Evolutionary conservation across 2,329 filamentous ascomycete genomes (phyloP), one percentile per base, ranked within the genome.

Genomic region (Huntiella decipiens): DNA sequence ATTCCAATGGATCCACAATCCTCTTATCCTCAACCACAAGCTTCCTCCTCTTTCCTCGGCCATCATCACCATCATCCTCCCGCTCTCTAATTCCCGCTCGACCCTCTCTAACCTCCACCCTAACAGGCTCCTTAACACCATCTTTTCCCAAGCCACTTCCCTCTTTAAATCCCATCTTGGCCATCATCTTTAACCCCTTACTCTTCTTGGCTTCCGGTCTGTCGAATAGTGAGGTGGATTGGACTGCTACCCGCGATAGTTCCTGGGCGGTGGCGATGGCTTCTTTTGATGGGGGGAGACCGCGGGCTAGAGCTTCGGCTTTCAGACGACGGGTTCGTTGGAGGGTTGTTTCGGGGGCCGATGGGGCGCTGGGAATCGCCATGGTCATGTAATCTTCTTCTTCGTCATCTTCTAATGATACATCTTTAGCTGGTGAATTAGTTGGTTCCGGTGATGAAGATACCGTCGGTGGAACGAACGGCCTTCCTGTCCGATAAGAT

Each of bases 311-410:
- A 46, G 79, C 76, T 62, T 85, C 72, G 54, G 68, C 70, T 53
- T 68, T 66, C 22, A 70, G 63, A 5, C 68, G 67, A 51, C 65
- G 60, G 5, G 66, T 64, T n/a, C 71, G 66, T 55, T 74, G 70
- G 11, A 74, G 57, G 1, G 70, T 74, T 1, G 67, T 68, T 54
- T 73, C 68, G 52, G 55, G 35, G 17, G 38, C 59, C 63, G 64
- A 61, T 63, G 73, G 58, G 59, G 67, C 56, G 63, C 71, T 57
- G 22, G 93, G 82, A 13, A 74, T 70, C 19, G 43, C 34, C 58
- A 98, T 87, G 11, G 78, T 70, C 88, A 98, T 96, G 55, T 79
- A 85, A 82, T 98, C 92, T 68, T 98, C 91, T 52, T 95, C 86
- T 52, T 86, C 83, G 2, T 69, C 67, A 1, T 56, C 58, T 4